Evolutionary conservation across 768 basidiomycete species (phyloP).

Genomic region (Hypholoma fasciculare): DNA sequence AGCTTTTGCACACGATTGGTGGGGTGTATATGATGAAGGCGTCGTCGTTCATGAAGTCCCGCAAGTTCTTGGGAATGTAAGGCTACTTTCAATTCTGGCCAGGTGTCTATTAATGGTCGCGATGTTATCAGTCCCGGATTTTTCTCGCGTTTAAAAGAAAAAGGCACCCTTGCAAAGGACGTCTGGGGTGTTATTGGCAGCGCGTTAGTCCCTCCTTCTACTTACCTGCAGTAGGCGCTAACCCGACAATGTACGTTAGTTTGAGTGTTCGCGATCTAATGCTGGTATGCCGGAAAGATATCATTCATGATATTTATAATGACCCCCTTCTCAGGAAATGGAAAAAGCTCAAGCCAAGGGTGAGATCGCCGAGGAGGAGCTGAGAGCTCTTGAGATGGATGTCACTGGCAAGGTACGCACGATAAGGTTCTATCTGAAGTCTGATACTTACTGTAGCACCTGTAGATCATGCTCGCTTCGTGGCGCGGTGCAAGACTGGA

Average conservation of each 20-base stretch:
- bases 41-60: slow-evolving; percentile 86
- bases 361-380: slow-evolving; percentile 83
- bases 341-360: slow-evolving; percentile 87
- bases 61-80: slow-evolving; percentile 88
- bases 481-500: slow-evolving; percentile 98
- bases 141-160: slow-evolving; percentile 93
- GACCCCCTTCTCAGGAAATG: slow-evolving; percentile 63
- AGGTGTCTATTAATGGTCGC: not conserved
- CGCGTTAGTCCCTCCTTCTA: slow-evolving; percentile 58
- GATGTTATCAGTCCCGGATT: slow-evolving; percentile 70
- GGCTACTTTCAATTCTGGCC: slow-evolving; percentile 27
- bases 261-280: slow-evolving; percentile 79
- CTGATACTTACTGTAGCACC: not conserved
- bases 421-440: not conserved
- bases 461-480: slow-evolving; percentile 88
- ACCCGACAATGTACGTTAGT: slow-evolving; percentile 27
- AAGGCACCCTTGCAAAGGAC: slow-evolving; percentile 90
- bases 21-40: slow-evolving; percentile 93
- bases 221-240: too few relatives aligned
- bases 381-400: slow-evolving; percentile 87
- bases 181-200: slow-evolving; percentile 96
- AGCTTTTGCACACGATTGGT: slow-evolving; percentile 90
- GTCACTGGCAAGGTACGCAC: slow-evolving; percentile 79
- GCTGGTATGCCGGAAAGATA: slow-evolving; percentile 37
- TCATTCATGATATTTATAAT: not conserved